Evolutionary conservation across 345 rosid species (phyloP).

Genomic region (Rhodamnia rubescens): DNA sequence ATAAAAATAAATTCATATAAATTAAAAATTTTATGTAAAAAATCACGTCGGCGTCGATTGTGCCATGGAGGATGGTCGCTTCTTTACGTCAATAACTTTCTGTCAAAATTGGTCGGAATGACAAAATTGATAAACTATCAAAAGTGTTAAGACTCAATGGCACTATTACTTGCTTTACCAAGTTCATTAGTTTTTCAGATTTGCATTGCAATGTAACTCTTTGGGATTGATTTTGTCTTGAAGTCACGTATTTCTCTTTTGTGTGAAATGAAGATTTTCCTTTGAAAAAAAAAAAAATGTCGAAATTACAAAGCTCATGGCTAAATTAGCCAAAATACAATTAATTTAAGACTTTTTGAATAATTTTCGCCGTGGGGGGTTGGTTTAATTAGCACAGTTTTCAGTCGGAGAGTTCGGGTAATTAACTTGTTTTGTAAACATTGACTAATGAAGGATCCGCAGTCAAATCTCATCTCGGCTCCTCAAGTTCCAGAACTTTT

Average conservation of each 20-base stretch:
- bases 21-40: too few relatives aligned
- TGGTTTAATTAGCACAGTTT: neutral
- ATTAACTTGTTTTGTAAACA: neutral
- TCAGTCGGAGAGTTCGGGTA: neutral
- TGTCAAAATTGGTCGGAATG: fast-evolving
- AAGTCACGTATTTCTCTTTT: too few relatives aligned
- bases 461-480: neutral
- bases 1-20: too few relatives aligned
- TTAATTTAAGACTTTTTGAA: neutral
- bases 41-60: too few relatives aligned
- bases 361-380: fast-evolving
- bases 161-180: too few relatives aligned
- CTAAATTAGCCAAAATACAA: fast-evolving
- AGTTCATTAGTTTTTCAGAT: too few relatives aligned
- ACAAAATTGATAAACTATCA: fast-evolving
- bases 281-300: too few relatives aligned
- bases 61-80: too few relatives aligned
- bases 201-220: too few relatives aligned
- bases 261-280: too few relatives aligned
- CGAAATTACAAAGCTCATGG: fast-evolving
- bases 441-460: neutral
- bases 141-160: neutral
- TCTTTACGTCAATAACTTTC: too few relatives aligned
- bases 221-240: too few relatives aligned
- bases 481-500: neutral